phyloP scores from a whole-genome alignment of 2,329 filamentous ascomycete species.

The Dendrostoma leiphaemia region DNA sequence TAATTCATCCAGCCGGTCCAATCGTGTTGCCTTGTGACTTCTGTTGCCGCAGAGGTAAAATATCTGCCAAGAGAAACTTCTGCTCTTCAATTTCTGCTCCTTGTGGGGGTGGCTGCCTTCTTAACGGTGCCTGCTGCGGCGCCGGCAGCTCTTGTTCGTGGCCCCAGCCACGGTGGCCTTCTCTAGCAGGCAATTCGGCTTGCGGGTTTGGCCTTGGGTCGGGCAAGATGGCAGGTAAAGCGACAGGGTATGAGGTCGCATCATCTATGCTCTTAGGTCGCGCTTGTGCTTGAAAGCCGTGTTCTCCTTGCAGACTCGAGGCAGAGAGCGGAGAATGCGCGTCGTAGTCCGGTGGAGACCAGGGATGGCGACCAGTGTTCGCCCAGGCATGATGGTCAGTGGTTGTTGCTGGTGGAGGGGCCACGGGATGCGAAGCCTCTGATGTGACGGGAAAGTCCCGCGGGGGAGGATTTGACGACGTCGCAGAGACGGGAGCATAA shows the following conservation, averaged over 20 bases:
- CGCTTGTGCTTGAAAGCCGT: constrained; percentile 1
- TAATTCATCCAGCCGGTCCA: constrained; percentile 11
- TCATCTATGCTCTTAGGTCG: neutral
- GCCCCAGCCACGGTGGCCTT: constrained; percentile 10
- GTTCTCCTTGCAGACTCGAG: constrained; percentile 11
- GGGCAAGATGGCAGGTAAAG: constrained; percentile 14
- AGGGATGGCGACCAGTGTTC: constrained; percentile 10
- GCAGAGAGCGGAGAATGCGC: constrained; percentile 8
- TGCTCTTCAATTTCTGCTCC: constrained; percentile 17
- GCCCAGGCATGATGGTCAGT: constrained; percentile 9
- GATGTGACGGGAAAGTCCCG: neutral
- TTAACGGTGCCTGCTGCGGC: constrained; percentile 12
- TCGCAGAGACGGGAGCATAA: neutral
- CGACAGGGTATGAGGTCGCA: constrained; percentile 4
- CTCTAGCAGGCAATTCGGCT: constrained; percentile 15
- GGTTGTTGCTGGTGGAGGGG: constrained; percentile 1
- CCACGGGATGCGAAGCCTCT: neutral
- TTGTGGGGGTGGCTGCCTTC: constrained; percentile 12
- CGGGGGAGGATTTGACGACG: neutral
- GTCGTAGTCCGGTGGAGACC: constrained; percentile 19
- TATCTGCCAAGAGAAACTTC: constrained; percentile 16
- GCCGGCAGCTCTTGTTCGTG: constrained; percentile 17
- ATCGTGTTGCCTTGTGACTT: neutral
- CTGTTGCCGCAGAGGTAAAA: constrained; percentile 9
- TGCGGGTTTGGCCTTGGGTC: constrained; percentile 13